Evolutionary conservation across 176 grass and related monocot genomes (phyloP).

Genomic region (Stipa capillata): DNA sequence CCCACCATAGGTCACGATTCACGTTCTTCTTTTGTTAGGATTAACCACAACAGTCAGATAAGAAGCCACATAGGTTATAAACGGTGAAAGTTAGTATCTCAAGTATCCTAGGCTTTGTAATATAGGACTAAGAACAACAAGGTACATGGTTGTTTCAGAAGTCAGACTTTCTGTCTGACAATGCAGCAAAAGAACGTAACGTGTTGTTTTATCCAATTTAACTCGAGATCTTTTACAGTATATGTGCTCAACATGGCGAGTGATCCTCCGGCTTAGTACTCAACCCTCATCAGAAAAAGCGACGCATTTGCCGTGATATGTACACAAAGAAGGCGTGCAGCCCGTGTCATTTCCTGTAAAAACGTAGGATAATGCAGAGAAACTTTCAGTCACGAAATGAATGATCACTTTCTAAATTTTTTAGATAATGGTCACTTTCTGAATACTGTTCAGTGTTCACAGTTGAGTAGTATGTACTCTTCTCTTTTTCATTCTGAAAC

Average conservation of each 20-base stretch:
- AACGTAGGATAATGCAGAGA: constrained; percentile 2
- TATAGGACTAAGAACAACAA: background rate
- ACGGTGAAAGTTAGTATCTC: background rate
- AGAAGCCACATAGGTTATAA: background rate
- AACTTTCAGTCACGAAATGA: constrained; percentile 11
- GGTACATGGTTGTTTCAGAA: background rate
- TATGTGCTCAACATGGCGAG: background rate
- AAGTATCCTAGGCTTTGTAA: background rate
- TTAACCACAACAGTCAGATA: background rate
- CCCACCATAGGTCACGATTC: background rate
- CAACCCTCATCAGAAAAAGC: background rate
- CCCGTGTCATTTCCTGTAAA: constrained; percentile 48
- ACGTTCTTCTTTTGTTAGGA: too few species aligned
- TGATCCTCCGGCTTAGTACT: constrained; percentile 9
- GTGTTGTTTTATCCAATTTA: background rate
- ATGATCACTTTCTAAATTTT: background rate
- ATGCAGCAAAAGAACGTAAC: background rate
- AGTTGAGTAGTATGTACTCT: background rate
- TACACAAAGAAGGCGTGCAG: background rate
- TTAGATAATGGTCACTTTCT: background rate
- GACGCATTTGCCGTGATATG: constrained; percentile 1
- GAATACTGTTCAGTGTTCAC: background rate
- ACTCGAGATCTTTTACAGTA: constrained; percentile 7
- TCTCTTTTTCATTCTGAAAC: constrained; percentile 3
- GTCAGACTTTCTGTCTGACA: background rate